Evolutionary conservation across 495 filamentous ascomycete species (phyloP), one percentile per base, ranked within the genome.

Genomic region (Massariosphaeria phaeospora): DNA sequence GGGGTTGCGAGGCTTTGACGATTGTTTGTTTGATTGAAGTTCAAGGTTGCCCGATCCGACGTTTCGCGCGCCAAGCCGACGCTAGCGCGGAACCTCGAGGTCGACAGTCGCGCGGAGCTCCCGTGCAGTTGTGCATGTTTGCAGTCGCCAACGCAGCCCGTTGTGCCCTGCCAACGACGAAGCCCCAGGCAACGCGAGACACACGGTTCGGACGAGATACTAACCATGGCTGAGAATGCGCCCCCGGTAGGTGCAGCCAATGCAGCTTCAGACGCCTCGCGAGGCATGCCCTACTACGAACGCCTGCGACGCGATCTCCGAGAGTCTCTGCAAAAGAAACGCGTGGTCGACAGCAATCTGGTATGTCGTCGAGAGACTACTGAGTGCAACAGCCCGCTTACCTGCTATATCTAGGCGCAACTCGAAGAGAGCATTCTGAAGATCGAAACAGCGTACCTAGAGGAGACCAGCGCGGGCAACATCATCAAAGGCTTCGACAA

Each of bases 401-500:
- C 47, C 41, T 41, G 20, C 39, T 27, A 13, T 33, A 10, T 7
- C 21, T 17, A 86, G 82, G 71, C 74, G 41, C 67, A 75, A 57
- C 73, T 85, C 46, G 93, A 97, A 75, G 89, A 95, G 42, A 79
- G 79, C 63, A 98, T 98, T 66, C 83, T 74, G 69, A 81, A 84
- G 51, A 82, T 84, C 64, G 93, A 98, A 69, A 81, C 85, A 47
- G 79, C 82, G 13, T 98, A 98, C 70, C 82, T 98, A 36, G 90
- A 95, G 69, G 88, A 89, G 59, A 69, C 68, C 9, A 95, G 89
- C 13, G 86, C 85, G 20, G 93, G 93, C 15, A 98, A 98, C 73
- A 97, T 98, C 66, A 89, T 98, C 71, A 87, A 84, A 57, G 93
- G 93, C 34, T 98, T 97, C 70, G 93, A 98, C 67, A 91, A 86